phyloP scores from a whole-genome alignment of 2,329 filamentous ascomycete genomes.

The Tolypocladium endophyticum region DNA sequence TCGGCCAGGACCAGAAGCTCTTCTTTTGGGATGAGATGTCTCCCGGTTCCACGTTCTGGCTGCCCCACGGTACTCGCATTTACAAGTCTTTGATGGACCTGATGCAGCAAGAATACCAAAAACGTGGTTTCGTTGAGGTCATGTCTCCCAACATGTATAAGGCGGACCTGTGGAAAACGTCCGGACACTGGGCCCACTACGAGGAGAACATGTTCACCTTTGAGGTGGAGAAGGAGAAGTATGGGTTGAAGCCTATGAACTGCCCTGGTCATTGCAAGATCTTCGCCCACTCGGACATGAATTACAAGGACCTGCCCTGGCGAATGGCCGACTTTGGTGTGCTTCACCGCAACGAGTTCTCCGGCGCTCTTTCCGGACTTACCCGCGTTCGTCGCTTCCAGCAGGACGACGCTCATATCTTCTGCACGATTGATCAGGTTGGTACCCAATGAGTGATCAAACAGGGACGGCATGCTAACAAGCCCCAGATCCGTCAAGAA shows the following conservation, averaged over 20 bases:
- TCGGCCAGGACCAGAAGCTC: conserved; percentile 90
- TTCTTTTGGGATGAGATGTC: conserved; percentile 95
- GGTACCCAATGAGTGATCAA: not conserved
- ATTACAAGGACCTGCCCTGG: conserved; percentile 77
- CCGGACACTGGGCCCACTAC: conserved; percentile 80
- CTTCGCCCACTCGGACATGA: conserved; percentile 72
- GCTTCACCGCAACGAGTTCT: conserved; percentile 89
- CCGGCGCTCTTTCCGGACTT: conserved; percentile 79
- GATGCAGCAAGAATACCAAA: conserved; percentile 80
- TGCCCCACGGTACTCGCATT: conserved; percentile 86
- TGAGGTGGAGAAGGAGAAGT: conserved; percentile 61
- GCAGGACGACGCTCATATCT: conserved; percentile 94
- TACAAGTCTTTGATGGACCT: conserved; percentile 81
- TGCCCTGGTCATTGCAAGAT: conserved; percentile 90
- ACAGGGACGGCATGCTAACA: not conserved
- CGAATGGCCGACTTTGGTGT: conserved; percentile 94
- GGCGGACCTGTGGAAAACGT: conserved; percentile 83
- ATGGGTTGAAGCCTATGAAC: conserved; percentile 92
- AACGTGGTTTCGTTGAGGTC: conserved; percentile 89
- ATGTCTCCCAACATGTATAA: conserved; percentile 95
- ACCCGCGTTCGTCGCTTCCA: conserved; percentile 90
- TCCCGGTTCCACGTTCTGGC: conserved; percentile 86
- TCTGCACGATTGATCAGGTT: conserved; percentile 50
- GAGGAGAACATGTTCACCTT: conserved; percentile 84
- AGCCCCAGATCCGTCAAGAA: conserved; percentile 24